A percentile compares a stretch with the other conserved stretches of the same genome.
Evolutionary conservation across 2,329 filamentous ascomycete genomes (phyloP).

Genomic region (Endocalyx cinctus): DNA sequence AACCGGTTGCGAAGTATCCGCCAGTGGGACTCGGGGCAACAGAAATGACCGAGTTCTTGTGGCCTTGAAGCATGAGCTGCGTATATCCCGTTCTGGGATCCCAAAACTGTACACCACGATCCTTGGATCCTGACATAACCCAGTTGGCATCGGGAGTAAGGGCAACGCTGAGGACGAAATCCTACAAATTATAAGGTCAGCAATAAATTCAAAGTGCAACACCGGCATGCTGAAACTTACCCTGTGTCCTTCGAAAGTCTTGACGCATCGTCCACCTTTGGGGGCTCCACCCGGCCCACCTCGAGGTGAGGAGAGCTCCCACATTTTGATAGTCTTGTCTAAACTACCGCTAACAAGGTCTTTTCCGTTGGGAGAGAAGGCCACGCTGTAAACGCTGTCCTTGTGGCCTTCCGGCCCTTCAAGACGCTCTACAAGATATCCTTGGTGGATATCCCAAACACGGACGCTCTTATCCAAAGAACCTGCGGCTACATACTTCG

Average conservation of each 20-base stretch:
- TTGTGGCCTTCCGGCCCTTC: constrained; percentile 94
- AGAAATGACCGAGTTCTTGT: constrained; percentile 98
- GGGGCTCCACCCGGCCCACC: constrained; percentile 61
- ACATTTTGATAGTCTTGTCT: constrained; percentile 99
- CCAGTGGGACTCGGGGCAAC: constrained; percentile 90
- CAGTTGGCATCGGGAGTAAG: constrained; percentile 90
- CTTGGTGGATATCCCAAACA: constrained; percentile 88
- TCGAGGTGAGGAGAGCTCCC: constrained; percentile 77
- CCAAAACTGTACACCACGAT: constrained; percentile 98
- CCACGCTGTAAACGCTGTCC: constrained; percentile 93
- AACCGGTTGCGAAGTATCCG: constrained; percentile 89
- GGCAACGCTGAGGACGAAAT: constrained; percentile 94
- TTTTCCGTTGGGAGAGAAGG: constrained; percentile 89
- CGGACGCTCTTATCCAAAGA: constrained; percentile 96
- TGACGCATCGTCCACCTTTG: constrained; percentile 88
- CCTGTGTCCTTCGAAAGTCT: constrained; percentile 96
- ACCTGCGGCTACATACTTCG: constrained; percentile 88
- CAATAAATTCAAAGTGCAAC: not conserved
- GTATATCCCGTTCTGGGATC: constrained; percentile 89
- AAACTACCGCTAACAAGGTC: constrained; percentile 91
- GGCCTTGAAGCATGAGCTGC: constrained; percentile 96
- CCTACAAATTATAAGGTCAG: constrained; percentile 46
- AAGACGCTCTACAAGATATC: constrained; percentile 82
- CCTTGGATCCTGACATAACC: constrained; percentile 97
- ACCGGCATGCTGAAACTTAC: constrained; percentile 43